These are phyloP conservation scores for Saccharomyces hybrid DNA, from an alignment of 1,139 yeast species.

Conservation along the genomic window DNA sequence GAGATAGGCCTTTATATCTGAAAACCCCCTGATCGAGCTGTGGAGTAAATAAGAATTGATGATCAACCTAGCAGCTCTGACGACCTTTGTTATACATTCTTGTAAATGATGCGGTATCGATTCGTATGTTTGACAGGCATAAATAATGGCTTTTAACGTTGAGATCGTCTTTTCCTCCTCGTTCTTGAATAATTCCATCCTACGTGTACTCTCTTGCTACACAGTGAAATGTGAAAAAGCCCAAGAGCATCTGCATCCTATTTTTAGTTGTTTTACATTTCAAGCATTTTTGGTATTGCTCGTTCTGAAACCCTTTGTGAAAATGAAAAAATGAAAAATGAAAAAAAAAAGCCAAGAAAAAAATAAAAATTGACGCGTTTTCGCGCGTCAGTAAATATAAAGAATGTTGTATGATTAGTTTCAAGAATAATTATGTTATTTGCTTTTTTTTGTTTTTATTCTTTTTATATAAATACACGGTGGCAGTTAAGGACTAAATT, in stretches of 20 bases:
- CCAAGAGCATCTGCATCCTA: not conserved
- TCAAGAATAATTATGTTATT: not conserved
- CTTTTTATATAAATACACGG: not conserved
- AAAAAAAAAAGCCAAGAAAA: not conserved
- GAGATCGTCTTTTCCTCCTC: not conserved
- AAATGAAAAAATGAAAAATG: not conserved
- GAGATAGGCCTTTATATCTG: not conserved
- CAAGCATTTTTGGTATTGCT: not conserved
- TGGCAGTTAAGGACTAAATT: not conserved
- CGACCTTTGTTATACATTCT: not conserved
- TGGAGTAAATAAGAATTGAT: not conserved
- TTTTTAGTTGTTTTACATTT: not conserved
- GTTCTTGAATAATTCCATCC: not conserved
- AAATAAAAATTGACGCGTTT: not conserved
- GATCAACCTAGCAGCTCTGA: not conserved
- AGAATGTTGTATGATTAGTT: not conserved
- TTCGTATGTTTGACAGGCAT: not conserved
- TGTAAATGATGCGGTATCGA: not conserved
- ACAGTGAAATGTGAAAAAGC: not conserved
- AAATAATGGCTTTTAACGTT: not conserved
- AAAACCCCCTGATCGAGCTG: not conserved
- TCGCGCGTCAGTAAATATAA: not conserved
- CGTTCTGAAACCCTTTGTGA: not conserved
- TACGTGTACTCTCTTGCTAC: not conserved
- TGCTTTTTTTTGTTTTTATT: not conserved